Evolutionary conservation across 352 stramenopile genomes (phyloP).

Genomic region (Globisporangium alternatum): DNA sequence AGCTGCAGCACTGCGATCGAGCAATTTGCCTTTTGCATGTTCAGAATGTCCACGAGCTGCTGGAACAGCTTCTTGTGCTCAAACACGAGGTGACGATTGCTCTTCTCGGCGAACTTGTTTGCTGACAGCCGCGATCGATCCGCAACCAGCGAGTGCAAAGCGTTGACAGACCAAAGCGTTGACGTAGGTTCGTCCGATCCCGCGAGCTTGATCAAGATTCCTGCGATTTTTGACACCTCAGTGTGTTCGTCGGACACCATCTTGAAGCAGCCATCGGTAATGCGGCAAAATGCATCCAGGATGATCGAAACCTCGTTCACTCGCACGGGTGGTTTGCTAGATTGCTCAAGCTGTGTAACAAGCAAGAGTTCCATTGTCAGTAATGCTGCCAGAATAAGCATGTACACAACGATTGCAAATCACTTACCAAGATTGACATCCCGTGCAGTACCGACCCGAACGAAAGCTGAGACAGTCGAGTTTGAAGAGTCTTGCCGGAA

Average conservation of each 20-base stretch:
- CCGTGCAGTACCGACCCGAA: slow-evolving; percentile 51
- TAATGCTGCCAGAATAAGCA: background rate
- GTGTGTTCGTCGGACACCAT: slow-evolving; percentile 48
- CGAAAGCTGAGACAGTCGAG: slow-evolving; percentile 51
- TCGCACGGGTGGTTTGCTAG: slow-evolving; percentile 60
- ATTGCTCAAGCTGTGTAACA: slow-evolving; percentile 48
- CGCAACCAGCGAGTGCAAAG: slow-evolving; percentile 56
- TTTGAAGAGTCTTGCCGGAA: slow-evolving; percentile 34
- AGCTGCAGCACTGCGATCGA: slow-evolving; percentile 62
- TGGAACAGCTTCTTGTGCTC: slow-evolving; percentile 65
- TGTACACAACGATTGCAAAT: background rate
- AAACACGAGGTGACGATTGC: slow-evolving; percentile 54
- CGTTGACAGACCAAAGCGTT: slow-evolving; percentile 57
- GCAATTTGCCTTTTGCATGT: slow-evolving; percentile 42
- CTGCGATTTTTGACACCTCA: slow-evolving; percentile 35
- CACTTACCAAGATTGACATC: slow-evolving; percentile 60
- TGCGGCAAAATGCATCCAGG: slow-evolving; percentile 63
- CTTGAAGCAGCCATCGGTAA: slow-evolving; percentile 74
- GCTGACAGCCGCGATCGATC: slow-evolving; percentile 43
- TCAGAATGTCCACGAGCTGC: slow-evolving; percentile 47
- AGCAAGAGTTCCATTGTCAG: slow-evolving; percentile 3
- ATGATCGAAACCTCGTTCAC: slow-evolving; percentile 64
- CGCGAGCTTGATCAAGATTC: slow-evolving; percentile 43
- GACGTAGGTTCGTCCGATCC: slow-evolving; percentile 48
- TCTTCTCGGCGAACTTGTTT: slow-evolving; percentile 49